phyloP scores from a whole-genome alignment of 1,284 basidiomycete species.

The Chiua sp. region DNA sequence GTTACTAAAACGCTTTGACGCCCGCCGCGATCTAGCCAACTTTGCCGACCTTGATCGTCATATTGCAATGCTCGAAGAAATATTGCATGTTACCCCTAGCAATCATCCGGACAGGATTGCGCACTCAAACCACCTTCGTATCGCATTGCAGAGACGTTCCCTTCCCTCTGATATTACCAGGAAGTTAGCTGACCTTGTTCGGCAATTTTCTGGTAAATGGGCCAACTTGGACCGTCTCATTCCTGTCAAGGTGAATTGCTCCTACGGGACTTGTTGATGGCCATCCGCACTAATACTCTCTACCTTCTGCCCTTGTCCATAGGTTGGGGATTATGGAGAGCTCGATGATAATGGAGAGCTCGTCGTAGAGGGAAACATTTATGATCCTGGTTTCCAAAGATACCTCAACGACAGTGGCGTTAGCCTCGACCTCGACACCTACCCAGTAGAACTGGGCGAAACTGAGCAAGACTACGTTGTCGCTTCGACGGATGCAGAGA shows the following conservation, averaged over 20 bases:
- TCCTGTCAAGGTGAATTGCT: slow-evolving; percentile 7
- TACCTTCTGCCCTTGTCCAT: too few relatives aligned
- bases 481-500: slow-evolving; percentile 10
- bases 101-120: not conserved
- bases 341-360: slow-evolving; percentile 14
- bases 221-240: slow-evolving; percentile 18
- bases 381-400: slow-evolving; percentile 6
- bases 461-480: slow-evolving; percentile 6
- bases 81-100: not conserved
- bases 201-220: slow-evolving; percentile 17
- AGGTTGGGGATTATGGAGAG: slow-evolving; percentile 18
- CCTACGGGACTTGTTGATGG: not conserved
- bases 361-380: slow-evolving; percentile 22
- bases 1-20: not conserved
- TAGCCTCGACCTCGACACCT: not conserved
- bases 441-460: not conserved
- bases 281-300: not conserved
- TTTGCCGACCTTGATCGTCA: not conserved
- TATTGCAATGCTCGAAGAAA: not conserved
- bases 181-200: slow-evolving; percentile 22
- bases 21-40: not conserved
- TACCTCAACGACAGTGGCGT: not conserved
- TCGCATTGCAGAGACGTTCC: not conserved
- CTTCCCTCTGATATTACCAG: not conserved
- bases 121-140: not conserved